These are phyloP conservation scores for Pythium monospermum DNA, from an alignment of 352 stramenopile genomes.

Conservation along the genomic window DNA sequence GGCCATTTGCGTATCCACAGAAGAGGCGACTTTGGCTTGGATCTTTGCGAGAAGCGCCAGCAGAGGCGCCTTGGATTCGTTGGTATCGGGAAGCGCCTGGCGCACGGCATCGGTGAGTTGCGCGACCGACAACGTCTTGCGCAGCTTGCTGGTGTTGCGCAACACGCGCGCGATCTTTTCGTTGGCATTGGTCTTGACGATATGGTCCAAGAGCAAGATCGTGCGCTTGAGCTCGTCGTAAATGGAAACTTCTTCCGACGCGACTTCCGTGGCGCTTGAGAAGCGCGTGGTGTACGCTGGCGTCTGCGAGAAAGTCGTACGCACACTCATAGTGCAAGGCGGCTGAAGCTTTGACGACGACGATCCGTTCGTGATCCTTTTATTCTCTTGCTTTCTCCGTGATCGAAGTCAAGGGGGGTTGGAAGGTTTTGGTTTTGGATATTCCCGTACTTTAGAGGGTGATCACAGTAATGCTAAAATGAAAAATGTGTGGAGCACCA, in stretches of 20 bases:
- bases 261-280: conserved; percentile 41
- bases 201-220: conserved; percentile 60
- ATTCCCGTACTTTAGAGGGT: no score
- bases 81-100: conserved; percentile 59
- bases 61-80: conserved; percentile 50
- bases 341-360: conserved; percentile 1
- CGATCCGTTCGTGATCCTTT: no score
- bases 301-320: conserved; percentile 74
- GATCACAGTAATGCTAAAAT: no score
- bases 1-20: conserved; percentile 56
- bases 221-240: conserved; percentile 79
- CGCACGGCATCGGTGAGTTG: conserved; percentile 57
- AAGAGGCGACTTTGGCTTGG: conserved; percentile 28
- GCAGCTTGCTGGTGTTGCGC: conserved; percentile 73
- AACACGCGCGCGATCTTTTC: conserved; percentile 81
- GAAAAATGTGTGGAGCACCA: no score
- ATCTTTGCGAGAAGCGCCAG: conserved; percentile 49
- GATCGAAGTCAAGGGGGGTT: no score
- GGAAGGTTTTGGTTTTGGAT: no score
- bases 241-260: conserved; percentile 49
- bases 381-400: no score
- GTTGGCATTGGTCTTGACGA: conserved; percentile 83
- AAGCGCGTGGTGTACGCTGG: conserved; percentile 44
- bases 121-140: conserved; percentile 61
- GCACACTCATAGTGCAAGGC: conserved; percentile 47